phyloP scores from a whole-genome alignment of 164 flowering plant genomes.

The Berberis vulgaris region DNA sequence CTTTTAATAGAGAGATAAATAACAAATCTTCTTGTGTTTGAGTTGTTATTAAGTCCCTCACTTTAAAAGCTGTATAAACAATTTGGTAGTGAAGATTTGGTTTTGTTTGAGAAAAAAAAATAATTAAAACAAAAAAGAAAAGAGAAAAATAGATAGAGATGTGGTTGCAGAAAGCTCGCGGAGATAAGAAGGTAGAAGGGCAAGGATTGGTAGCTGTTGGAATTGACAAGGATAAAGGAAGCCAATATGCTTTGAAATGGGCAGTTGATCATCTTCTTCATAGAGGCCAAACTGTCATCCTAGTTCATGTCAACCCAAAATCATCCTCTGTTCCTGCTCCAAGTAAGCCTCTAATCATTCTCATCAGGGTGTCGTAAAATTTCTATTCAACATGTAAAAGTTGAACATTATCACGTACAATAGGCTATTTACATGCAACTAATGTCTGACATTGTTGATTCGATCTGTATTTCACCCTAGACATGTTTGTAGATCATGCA shows the following conservation, averaged over 20 bases:
- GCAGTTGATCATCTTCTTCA: conserved; percentile 44
- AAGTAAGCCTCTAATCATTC: conserved; percentile 16
- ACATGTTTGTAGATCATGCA: too few species aligned
- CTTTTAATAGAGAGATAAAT: too few species aligned
- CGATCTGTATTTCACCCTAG: too few species aligned
- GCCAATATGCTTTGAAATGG: conserved; percentile 82
- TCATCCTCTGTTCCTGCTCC: conserved; percentile 20
- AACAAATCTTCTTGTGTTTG: too few species aligned
- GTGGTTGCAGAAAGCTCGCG: conserved; percentile 10
- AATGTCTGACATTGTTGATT: too few species aligned
- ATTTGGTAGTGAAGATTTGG: not conserved
- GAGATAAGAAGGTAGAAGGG: conserved; percentile 13
- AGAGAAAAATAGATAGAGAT: conserved; percentile 5
- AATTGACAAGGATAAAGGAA: conserved; percentile 62
- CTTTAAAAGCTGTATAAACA: too few species aligned
- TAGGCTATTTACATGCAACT: too few species aligned
- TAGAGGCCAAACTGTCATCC: conserved; percentile 38
- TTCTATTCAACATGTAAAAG: not conserved
- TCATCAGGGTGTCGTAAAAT: not conserved
- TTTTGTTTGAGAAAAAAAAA: not conserved
- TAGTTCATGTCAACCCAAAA: conserved; percentile 52
- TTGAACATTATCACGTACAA: too few species aligned
- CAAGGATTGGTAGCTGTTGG: conserved; percentile 56
- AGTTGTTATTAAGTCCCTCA: too few species aligned
- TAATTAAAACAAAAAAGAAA: not conserved